Percentiles rank a stretch among this genome's conserved stretches.
phyloP scores from a whole-genome alignment of 495 filamentous ascomycete genomes.

The Neurospora sp. region DNA sequence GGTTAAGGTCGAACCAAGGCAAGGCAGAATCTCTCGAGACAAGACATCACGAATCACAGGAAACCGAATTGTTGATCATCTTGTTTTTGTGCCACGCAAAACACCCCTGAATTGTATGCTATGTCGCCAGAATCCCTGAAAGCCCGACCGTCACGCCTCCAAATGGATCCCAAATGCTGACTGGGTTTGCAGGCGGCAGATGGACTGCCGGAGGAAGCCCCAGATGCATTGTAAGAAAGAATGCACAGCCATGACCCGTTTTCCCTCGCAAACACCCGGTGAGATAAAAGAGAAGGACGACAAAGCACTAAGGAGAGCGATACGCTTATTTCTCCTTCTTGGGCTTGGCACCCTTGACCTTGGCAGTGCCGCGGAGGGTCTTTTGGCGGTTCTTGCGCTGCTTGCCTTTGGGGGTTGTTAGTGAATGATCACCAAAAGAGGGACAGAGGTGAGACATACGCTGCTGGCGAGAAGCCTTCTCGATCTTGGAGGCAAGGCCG shows the following conservation, averaged over 20 bases:
- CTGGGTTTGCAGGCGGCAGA: conserved; percentile 7
- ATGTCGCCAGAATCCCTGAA: conserved; percentile 23
- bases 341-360: conserved; percentile 76
- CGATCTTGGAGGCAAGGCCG: conserved; percentile 82
- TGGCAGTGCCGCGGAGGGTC: conserved; percentile 93
- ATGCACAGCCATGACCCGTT: conserved; percentile 15
- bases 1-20: neutral
- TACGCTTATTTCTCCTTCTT: conserved; percentile 54
- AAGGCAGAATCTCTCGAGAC: too few species aligned
- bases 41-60: neutral
- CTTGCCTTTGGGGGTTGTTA: conserved; percentile 62
- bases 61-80: neutral
- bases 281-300: conserved; percentile 17
- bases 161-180: conserved; percentile 16
- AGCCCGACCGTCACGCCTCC: conserved; percentile 26
- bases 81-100: conserved; percentile 2
- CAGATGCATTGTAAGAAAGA: conserved; percentile 18
- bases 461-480: conserved; percentile 95
- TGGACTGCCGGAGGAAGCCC: conserved; percentile 14
- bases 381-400: conserved; percentile 99
- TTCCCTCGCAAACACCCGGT: conserved; percentile 15
- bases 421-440: neutral
- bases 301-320: conserved; percentile 16
- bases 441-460: conserved; percentile 55
- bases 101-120: conserved; percentile 27